Evolutionary conservation across 139 green algal genomes (phyloP).

Genomic region (Penium margaritaceum): DNA sequence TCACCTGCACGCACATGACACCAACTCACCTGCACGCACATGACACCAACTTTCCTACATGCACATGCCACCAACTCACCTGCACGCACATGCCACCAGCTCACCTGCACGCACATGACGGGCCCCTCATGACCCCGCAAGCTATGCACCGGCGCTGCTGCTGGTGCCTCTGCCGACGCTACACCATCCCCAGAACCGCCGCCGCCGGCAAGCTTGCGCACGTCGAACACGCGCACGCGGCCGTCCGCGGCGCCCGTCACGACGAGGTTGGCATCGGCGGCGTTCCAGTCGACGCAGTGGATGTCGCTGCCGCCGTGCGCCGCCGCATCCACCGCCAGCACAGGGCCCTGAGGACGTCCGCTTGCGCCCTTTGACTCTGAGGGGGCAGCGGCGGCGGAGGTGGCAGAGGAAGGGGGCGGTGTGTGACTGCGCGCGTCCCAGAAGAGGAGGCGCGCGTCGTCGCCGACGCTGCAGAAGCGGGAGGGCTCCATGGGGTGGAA

Average conservation of each 20-base stretch:
- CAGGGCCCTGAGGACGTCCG: background rate
- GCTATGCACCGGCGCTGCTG: background rate
- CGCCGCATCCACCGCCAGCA: background rate
- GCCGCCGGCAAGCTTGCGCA: constrained; percentile 4
- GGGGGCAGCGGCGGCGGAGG: too few species aligned
- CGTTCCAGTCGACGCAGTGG: constrained; percentile 23
- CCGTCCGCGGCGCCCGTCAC: constrained; percentile 9
- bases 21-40: too few species aligned
- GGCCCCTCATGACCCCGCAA: background rate
- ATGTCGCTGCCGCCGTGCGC: background rate
- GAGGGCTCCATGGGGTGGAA: constrained; percentile 59
- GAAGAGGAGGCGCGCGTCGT: constrained; percentile 70
- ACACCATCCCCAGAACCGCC: background rate
- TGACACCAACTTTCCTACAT: too few species aligned
- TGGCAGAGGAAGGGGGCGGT: too few species aligned
- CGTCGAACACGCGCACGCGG: constrained; percentile 10
- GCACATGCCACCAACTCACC: too few species aligned
- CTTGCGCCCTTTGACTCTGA: too few species aligned
- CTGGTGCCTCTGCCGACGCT: background rate
- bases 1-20: too few species aligned
- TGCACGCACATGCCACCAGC: too few species aligned
- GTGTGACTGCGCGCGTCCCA: constrained; percentile 79
- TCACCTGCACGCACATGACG: constrained; percentile 14
- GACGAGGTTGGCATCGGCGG: background rate
- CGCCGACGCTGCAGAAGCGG: constrained; percentile 72